Percentiles rank a stretch among this genome's conserved stretches.
phyloP scores from a whole-genome alignment of 2,329 filamentous ascomycete species.

The Colletotrichum scovillei region DNA sequence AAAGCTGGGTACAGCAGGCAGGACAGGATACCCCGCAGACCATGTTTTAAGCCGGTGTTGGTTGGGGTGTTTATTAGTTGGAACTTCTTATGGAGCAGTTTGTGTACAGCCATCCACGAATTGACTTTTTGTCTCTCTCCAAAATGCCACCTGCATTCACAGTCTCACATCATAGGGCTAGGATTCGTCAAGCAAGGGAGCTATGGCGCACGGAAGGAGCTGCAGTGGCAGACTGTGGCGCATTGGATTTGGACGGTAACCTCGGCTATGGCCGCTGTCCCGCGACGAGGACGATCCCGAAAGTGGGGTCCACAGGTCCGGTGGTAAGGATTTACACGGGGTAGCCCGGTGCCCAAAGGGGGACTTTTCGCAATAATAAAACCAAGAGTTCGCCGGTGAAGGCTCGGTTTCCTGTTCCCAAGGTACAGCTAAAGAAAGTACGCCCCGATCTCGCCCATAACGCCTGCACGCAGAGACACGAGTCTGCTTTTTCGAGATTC shows the following conservation, averaged over 20 bases:
- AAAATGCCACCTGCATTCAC: not conserved
- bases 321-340: slow-evolving; percentile 29
- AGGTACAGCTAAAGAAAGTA: not conserved
- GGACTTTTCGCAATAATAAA: slow-evolving; percentile 14
- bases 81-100: not conserved
- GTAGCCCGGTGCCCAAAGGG: slow-evolving; percentile 9
- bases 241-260: slow-evolving; percentile 35
- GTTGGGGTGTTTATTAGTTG: not conserved
- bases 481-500: not conserved
- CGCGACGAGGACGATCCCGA: slow-evolving; percentile 35
- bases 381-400: slow-evolving; percentile 16
- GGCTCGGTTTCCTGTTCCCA: not conserved
- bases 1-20: not conserved
- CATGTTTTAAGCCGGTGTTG: slow-evolving; percentile 5
- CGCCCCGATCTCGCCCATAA: not conserved
- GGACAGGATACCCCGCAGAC: slow-evolving; percentile 29
- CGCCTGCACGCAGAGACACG: not conserved
- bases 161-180: slow-evolving; percentile 13
- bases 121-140: not conserved
- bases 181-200: not conserved
- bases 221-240: slow-evolving; percentile 19
- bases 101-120: slow-evolving; percentile 2
- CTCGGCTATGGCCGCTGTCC: slow-evolving; percentile 36
- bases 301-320: slow-evolving; percentile 34
- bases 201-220: not conserved